A percentile compares a stretch with the other conserved stretches of the same genome.
phyloP scores from a whole-genome alignment of 2,329 filamentous ascomycete genomes.

The Dothistroma pini region DNA sequence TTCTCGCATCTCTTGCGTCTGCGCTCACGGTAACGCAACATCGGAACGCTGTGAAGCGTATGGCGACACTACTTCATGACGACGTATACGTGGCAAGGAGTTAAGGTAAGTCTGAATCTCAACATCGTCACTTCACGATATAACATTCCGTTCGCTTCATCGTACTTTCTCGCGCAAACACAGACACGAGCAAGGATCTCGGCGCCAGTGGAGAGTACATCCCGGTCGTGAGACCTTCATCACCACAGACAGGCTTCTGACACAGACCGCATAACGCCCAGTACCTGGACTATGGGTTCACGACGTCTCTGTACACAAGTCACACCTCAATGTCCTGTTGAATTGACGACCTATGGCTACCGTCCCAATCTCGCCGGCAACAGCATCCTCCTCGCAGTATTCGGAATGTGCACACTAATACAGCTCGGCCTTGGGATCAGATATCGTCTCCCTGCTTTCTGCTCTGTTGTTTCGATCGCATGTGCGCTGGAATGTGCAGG shows the following conservation, averaged over 20 bases:
- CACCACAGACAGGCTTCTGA: background rate
- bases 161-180: background rate
- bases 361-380: conserved; percentile 39
- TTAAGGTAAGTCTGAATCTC: background rate
- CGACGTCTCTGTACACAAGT: conserved; percentile 25
- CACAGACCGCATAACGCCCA: background rate
- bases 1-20: background rate
- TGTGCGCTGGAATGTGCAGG: conserved; percentile 43
- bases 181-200: background rate
- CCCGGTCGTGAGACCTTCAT: background rate
- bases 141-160: background rate
- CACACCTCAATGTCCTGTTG: conserved; percentile 34
- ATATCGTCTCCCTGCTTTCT: conserved; percentile 40
- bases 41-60: background rate
- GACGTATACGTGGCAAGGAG: background rate
- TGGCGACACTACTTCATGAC: background rate
- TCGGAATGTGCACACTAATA: conserved; percentile 35
- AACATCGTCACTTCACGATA: background rate
- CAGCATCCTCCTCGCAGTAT: conserved; percentile 38
- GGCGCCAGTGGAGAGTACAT: background rate
- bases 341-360: conserved; percentile 41
- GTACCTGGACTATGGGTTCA: background rate
- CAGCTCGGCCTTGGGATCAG: conserved; percentile 36
- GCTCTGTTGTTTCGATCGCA: conserved; percentile 39
- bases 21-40: background rate